phyloP scores from a whole-genome alignment of 2,329 filamentous ascomycete species.

The Penicillium sp. region DNA sequence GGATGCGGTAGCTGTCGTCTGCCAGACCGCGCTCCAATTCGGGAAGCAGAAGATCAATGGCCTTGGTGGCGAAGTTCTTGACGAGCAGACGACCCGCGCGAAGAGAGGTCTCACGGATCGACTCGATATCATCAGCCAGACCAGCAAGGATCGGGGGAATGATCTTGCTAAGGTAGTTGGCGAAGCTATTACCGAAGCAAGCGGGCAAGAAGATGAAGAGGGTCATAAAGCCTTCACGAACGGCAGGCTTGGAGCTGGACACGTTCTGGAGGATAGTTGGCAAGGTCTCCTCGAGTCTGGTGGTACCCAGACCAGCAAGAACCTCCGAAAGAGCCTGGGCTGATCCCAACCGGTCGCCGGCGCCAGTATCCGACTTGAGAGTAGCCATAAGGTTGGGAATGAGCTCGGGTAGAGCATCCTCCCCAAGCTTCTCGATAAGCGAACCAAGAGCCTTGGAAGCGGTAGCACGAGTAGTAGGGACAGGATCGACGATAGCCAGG shows the following conservation, averaged over 20 bases:
- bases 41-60: slow-evolving; percentile 87
- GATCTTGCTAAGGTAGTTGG: slow-evolving; percentile 89
- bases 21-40: slow-evolving; percentile 93
- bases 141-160: slow-evolving; percentile 93
- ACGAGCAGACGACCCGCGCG: slow-evolving; percentile 89
- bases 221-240: slow-evolving; percentile 98
- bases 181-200: slow-evolving; percentile 97
- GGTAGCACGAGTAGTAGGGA: slow-evolving; percentile 91
- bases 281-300: slow-evolving; percentile 87
- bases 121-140: slow-evolving; percentile 91
- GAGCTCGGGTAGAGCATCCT: slow-evolving; percentile 92
- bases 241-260: slow-evolving; percentile 78
- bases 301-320: slow-evolving; percentile 86
- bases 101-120: slow-evolving; percentile 92
- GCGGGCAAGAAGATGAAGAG: slow-evolving; percentile 98
- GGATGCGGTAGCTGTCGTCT: slow-evolving; percentile 96
- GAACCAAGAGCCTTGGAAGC: slow-evolving; percentile 94
- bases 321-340: slow-evolving; percentile 96
- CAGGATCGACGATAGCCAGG: slow-evolving; percentile 84
- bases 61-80: slow-evolving; percentile 95
- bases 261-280: slow-evolving; percentile 96
- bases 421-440: slow-evolving; percentile 94
- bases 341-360: slow-evolving; percentile 90
- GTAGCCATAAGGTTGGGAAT: slow-evolving; percentile 97
- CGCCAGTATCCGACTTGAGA: slow-evolving; percentile 93